phyloP scores from a whole-genome alignment of 192 early-diverging fungal genomes.

The Gonapodya sp. region DNA sequence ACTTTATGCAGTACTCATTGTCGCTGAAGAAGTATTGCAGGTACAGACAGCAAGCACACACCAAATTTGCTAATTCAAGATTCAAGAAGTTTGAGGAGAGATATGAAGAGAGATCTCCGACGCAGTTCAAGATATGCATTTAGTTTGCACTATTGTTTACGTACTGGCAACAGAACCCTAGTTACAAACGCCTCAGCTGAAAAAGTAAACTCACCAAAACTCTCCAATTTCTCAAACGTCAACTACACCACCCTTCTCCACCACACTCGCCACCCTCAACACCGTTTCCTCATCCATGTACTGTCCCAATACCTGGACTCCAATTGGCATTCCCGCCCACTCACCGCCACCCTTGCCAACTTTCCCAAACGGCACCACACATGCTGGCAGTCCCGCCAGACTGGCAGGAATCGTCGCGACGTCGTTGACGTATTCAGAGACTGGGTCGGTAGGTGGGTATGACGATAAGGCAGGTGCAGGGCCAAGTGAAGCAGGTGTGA shows the following conservation, averaged over 20 bases:
- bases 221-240: not conserved
- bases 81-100: no score
- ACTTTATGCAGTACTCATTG: no score
- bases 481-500: constrained; percentile 71
- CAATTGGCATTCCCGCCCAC: constrained; percentile 54
- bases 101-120: no score
- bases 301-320: constrained; percentile 76
- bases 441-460: constrained; percentile 8
- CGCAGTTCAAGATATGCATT: no score
- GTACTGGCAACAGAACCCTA: no score
- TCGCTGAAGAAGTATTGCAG: no score
- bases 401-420: constrained; percentile 83
- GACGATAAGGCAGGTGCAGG: constrained; percentile 51
- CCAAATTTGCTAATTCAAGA: no score
- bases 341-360: not conserved
- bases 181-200: no score
- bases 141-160: no score
- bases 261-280: constrained; percentile 31
- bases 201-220: no score
- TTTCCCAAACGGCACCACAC: constrained; percentile 22
- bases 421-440: constrained; percentile 70
- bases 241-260: constrained; percentile 10
- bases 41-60: no score
- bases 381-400: constrained; percentile 60
- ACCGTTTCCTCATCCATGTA: constrained; percentile 68